Evolutionary conservation across 2,329 filamentous ascomycete genomes (phyloP), one percentile per base, ranked within the genome.

Genomic region (Acephala macrosclerotiorum): DNA sequence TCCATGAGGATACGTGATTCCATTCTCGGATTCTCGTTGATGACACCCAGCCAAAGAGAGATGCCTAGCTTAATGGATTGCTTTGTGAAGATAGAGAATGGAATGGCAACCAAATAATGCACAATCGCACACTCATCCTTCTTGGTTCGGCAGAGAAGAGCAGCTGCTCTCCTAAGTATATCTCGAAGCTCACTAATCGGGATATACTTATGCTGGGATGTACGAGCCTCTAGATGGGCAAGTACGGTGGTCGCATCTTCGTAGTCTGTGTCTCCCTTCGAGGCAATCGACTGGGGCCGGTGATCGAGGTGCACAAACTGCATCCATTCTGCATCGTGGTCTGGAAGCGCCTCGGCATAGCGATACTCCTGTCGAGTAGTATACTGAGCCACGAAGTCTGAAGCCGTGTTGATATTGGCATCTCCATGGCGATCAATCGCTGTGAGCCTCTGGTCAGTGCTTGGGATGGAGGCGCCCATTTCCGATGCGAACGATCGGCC

Each of bases 351-450:
- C 76, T 97, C 93, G 12, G 93, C 89, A 75, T 95, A 95, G 64
- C 94, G 89, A 78, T 99, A 99, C 75, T 97, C 94, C 77, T 99
- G 96, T 42, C 96, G 91, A 29, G 94, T 96, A 3, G 95, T 98
- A 77, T 99, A 99, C 75, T 99, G 95, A 1, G 96, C 94, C 75
- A 99, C 89, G 73, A 99, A 97, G 76, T 98, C 95, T 2, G 96
- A 98, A 0, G 93, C 94, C 12, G 94, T 94, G 76, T 98, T 97
- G 77, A 97, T 90, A 68, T 88, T 88, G 61, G 88, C 87, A 57
- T 90, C 88, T 20, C 91, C 89, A 68, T 92, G 86, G 40, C 85
- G 86, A 71, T 96, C 92, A 58, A 99, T 89, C 7, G 93, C 94
- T 72, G 87, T 89, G 49, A 99, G 84, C 68, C 93, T 88, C 75